Conservation (phyloP, 371 early-diverging fungal genomes). For the Smittium culicis region DNA sequence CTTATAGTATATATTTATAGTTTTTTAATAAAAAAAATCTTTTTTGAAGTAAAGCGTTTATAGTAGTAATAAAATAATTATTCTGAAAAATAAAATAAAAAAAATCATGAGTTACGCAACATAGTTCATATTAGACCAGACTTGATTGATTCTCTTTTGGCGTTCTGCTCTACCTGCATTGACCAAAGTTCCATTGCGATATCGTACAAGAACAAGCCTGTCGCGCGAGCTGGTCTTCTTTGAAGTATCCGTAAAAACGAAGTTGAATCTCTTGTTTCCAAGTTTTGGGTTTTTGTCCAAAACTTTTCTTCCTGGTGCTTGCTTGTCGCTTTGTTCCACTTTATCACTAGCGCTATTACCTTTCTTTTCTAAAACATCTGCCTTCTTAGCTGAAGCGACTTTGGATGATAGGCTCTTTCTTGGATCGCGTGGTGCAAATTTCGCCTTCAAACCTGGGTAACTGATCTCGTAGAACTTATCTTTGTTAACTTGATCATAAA, state of each 20-base stretch:
- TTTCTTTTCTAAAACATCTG: slow-evolving; percentile 18
- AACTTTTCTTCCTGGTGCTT: slow-evolving; percentile 10
- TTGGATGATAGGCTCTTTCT: slow-evolving; percentile 12
- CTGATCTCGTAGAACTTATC: slow-evolving; percentile 31
- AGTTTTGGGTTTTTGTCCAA: slow-evolving; percentile 21
- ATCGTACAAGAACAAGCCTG: slow-evolving; percentile 30
- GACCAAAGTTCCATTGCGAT: slow-evolving; percentile 31
- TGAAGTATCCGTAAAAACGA: slow-evolving; percentile 37
- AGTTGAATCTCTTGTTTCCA: slow-evolving; percentile 33
- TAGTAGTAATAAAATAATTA: too few species aligned
- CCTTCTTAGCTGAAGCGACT: slow-evolving; percentile 12
- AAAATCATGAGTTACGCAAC: too few species aligned
- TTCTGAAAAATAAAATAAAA: too few species aligned
- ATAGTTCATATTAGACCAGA: slow-evolving; percentile 21
- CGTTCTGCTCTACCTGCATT: slow-evolving; percentile 27
- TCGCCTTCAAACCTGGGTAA: slow-evolving; percentile 20
- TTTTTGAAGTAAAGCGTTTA: too few species aligned
- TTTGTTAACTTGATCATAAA: slow-evolving; percentile 33
- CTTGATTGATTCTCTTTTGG: slow-evolving; percentile 24
- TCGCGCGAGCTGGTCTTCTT: slow-evolving; percentile 24
- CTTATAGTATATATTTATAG: too few species aligned
- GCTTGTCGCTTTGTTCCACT: background rate
- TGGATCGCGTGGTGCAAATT: slow-evolving; percentile 23
- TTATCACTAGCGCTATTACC: background rate
- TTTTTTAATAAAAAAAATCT: too few species aligned